Conservation (phyloP, 495 filamentous ascomycete species). For the Chaetomium cochliodes region DNA sequence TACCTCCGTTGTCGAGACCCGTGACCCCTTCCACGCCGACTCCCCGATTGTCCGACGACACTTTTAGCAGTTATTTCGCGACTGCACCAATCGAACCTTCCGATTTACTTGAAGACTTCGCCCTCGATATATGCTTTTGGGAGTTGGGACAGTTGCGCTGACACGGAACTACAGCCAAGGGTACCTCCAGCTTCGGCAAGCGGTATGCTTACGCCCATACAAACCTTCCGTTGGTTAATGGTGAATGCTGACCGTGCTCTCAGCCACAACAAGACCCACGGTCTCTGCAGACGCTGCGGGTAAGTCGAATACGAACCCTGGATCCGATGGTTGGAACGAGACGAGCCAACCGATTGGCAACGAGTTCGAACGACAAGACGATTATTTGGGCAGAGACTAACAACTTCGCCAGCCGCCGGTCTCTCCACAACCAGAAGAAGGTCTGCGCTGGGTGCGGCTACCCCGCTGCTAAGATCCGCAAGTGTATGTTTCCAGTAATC, state of each 20-base stretch:
- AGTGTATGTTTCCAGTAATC: conserved; percentile 73
- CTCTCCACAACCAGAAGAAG: conserved; percentile 99
- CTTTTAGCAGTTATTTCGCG: neutral
- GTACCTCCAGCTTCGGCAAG: conserved; percentile 96
- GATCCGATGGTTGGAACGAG: conserved; percentile 14
- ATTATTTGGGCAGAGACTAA: conserved; percentile 33
- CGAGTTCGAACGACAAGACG: conserved; percentile 9
- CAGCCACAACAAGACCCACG: conserved; percentile 97
- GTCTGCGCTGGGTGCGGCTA: conserved; percentile 97
- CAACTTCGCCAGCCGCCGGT: conserved; percentile 81
- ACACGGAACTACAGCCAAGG: conserved; percentile 62
- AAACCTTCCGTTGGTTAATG: neutral
- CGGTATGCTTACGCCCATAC: conserved; percentile 44
- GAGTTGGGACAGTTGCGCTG: conserved; percentile 27
- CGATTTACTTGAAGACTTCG: conserved; percentile 4
- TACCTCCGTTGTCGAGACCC: neutral
- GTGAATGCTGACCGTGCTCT: conserved; percentile 27
- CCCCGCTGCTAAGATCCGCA: conserved; percentile 91
- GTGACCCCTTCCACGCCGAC: conserved; percentile 6
- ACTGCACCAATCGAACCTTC: neutral
- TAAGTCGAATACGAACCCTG: conserved; percentile 47
- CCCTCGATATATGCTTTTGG: neutral
- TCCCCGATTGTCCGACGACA: conserved; percentile 8
- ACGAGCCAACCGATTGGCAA: conserved; percentile 11
- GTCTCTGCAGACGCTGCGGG: conserved; percentile 99